phyloP scores from a whole-genome alignment of 805 yeast genomes.

The Ogataea ramenticola region DNA sequence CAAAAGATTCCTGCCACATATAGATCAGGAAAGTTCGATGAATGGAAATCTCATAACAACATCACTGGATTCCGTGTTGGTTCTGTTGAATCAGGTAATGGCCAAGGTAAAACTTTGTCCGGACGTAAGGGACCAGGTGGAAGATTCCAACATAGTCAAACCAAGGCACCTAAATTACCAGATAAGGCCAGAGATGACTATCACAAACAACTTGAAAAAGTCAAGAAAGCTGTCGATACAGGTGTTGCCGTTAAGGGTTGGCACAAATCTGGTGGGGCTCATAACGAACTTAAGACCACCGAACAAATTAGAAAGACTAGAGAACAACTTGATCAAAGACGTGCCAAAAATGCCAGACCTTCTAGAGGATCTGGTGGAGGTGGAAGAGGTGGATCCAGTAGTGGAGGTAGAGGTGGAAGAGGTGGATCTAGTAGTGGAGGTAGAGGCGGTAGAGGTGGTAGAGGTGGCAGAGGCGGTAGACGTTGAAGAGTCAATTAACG shows the following conservation, averaged over 20 bases:
- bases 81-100: conserved; percentile 36
- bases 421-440: too few relatives aligned
- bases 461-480: neutral
- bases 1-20: conserved; percentile 86
- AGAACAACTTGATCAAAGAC: conserved; percentile 57
- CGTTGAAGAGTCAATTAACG: too few relatives aligned
- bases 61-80: conserved; percentile 46
- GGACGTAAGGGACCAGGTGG: conserved; percentile 29
- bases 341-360: conserved; percentile 84
- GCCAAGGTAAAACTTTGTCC: neutral
- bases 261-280: conserved; percentile 38
- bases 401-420: neutral
- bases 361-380: conserved; percentile 25
- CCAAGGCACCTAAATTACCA: conserved; percentile 82
- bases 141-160: conserved; percentile 65
- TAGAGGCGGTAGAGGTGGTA: conserved; percentile 1
- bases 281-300: conserved; percentile 55
- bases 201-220: conserved; percentile 73
- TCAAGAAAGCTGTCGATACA: conserved; percentile 66
- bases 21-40: conserved; percentile 85
- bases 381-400: too few relatives aligned
- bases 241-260: conserved; percentile 69
- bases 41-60: conserved; percentile 76
- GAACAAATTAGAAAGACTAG: conserved; percentile 79
- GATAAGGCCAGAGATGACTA: conserved; percentile 86